Evolutionary conservation across 2,329 filamentous ascomycete genomes (phyloP).

Genomic region (Blastomyces parvus): DNA sequence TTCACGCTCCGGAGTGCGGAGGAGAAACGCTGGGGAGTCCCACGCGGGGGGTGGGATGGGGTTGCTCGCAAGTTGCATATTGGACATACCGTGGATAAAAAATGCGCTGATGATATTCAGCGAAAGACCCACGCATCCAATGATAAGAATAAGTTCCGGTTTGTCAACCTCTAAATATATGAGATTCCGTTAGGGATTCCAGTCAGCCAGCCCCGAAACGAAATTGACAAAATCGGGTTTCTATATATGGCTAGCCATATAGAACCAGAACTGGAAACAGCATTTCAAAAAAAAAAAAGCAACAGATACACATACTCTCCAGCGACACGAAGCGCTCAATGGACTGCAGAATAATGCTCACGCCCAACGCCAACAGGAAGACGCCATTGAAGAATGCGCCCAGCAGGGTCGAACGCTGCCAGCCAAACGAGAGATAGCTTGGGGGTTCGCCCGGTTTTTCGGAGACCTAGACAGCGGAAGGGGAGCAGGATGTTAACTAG

Average conservation of each 20-base stretch:
- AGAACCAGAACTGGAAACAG: too few relatives aligned
- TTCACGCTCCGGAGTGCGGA: background rate
- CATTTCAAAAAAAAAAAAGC: too few relatives aligned
- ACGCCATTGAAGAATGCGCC: conserved; percentile 75
- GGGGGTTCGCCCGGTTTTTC: conserved; percentile 46
- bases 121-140: conserved; percentile 56
- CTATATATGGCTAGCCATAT: background rate
- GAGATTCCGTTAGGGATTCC: background rate
- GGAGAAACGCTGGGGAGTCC: background rate
- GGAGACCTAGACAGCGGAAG: conserved; percentile 41
- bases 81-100: conserved; percentile 52
- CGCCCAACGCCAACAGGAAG: conserved; percentile 61
- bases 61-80: conserved; percentile 4
- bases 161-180: conserved; percentile 48
- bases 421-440: conserved; percentile 59
- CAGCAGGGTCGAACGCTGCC: conserved; percentile 62
- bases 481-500: background rate
- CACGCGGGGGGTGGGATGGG: too few relatives aligned
- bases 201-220: background rate
- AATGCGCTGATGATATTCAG: conserved; percentile 58
- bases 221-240: background rate
- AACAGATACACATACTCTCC: conserved; percentile 34
- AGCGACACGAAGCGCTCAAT: conserved; percentile 58
- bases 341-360: conserved; percentile 64
- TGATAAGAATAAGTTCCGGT: conserved; percentile 57